Evolutionary conservation across 331 rosid genomes (phyloP).

Genomic region (Quercus tomentella): DNA sequence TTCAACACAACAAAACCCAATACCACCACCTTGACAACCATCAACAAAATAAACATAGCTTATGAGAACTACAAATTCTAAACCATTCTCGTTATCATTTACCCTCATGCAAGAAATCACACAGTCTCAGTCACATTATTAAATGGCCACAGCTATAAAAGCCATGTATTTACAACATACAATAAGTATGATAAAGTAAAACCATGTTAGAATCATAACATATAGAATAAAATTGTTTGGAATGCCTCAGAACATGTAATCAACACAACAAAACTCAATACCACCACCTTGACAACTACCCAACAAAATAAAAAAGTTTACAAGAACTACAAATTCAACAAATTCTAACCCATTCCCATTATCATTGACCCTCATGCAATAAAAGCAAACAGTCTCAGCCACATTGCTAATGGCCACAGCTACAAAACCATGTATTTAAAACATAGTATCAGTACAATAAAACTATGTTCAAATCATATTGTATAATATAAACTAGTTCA

Average conservation of each 20-base stretch:
- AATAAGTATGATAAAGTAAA: not conserved
- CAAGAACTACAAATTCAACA: not conserved
- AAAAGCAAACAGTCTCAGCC: not conserved
- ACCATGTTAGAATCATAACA: not conserved
- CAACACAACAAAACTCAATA: not conserved
- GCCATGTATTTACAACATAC: not conserved
- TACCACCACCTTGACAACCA: not conserved
- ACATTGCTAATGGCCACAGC: not conserved
- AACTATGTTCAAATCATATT: not conserved
- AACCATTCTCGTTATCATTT: not conserved
- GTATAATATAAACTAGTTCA: not conserved
- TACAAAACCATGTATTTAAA: not conserved
- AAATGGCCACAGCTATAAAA: not conserved
- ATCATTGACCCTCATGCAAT: not conserved
- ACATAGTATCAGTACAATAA: not conserved
- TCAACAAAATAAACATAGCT: not conserved
- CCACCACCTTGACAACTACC: not conserved
- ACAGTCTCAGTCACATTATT: not conserved
- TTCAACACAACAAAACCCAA: not conserved
- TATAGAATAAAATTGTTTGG: too few species aligned
- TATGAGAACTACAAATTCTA: not conserved
- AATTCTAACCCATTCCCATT: not conserved
- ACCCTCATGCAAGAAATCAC: not conserved
- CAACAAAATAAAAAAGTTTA: not conserved
- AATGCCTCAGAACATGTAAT: not conserved